Evolutionary conservation across 768 basidiomycete species (phyloP).

Genomic region (Leccinum uliginosum): DNA sequence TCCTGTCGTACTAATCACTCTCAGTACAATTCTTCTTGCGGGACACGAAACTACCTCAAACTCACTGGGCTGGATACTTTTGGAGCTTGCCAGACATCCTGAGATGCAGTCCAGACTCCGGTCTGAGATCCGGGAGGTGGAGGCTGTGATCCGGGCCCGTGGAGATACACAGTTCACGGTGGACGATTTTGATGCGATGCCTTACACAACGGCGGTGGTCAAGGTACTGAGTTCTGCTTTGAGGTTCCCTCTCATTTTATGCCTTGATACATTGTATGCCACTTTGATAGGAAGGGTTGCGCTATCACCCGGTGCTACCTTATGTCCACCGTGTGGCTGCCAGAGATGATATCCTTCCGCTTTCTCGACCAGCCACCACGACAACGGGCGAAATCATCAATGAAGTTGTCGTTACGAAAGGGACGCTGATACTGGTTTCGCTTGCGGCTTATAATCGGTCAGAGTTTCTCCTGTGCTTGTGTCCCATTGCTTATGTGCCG

Average conservation of each 20-base stretch:
- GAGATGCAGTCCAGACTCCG: conserved; percentile 59
- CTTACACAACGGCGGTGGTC: conserved; percentile 38
- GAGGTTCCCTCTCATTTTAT: background rate
- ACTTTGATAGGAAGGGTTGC: conserved; percentile 40
- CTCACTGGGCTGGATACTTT: conserved; percentile 54
- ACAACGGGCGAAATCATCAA: conserved; percentile 40
- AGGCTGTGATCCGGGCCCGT: conserved; percentile 7
- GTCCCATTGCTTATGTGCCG: background rate
- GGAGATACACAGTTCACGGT: conserved; percentile 11
- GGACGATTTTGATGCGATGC: conserved; percentile 51
- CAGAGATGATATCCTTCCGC: conserved; percentile 57
- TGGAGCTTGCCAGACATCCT: conserved; percentile 56
- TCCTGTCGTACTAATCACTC: background rate
- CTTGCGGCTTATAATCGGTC: conserved; percentile 55
- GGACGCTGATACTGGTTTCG: conserved; percentile 43
- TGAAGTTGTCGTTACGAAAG: conserved; percentile 46
- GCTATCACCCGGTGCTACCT: conserved; percentile 47
- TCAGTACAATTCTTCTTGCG: conserved; percentile 43
- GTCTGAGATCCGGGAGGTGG: conserved; percentile 15
- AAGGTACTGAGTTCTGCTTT: conserved; percentile 24
- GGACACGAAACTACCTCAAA: conserved; percentile 63
- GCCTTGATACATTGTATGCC: conserved; percentile 10
- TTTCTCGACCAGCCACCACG: conserved; percentile 48
- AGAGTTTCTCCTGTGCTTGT: background rate
- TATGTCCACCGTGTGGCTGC: conserved; percentile 47